Evolutionary conservation across 768 basidiomycete genomes (phyloP), one percentile per base, ranked within the genome.

Genomic region (Boletellus ananas): DNA sequence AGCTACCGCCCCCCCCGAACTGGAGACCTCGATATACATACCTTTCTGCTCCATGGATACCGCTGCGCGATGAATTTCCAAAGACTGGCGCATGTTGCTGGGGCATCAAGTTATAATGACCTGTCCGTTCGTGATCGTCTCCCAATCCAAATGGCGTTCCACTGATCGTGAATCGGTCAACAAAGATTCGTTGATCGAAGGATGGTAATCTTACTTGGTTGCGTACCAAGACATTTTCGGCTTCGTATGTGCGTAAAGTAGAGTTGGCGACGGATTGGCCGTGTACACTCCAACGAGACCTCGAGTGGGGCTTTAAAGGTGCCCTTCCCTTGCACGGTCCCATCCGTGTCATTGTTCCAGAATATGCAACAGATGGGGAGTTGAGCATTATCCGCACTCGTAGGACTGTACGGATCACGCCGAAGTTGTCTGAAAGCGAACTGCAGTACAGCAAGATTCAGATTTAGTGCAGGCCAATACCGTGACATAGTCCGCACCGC

Each of bases 371-470:
- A 50, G 59, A 27, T 47, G 52, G 47, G 59, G 4, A 35, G n/a
- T 10, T 42, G 27, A 23, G 49, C 21, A 11, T 52, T 35, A 11
- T 52, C 51, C 35, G n/a, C 3, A 14, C 45, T 42, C 40, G 39
- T 21, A 23, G 47, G 29, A 47, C 12, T 17, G 3, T 20, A 20
- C 52, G 48, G 61, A 57, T 51, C 45, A 45, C 29, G 27, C 40
- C 27, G 42, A 40, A 47, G 20, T 8, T 17, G 18, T 4, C 23
- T 33, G 41, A n/a, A n/a, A 20, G 27, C n/a, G 18, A 10, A 11
- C 20, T n/a, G 34, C 5, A 14, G 55, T 64, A 62, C 60, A 64
- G 60, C 55, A 64, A 47, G 27, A 21, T 13, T 21, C 34, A 35
- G 42, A 35, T 43, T 29, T 20, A 9, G 43, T 34, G 36, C 39